Conservation (phyloP, 2,329 filamentous ascomycete species). For the Stachybotrys echinatus region DNA sequence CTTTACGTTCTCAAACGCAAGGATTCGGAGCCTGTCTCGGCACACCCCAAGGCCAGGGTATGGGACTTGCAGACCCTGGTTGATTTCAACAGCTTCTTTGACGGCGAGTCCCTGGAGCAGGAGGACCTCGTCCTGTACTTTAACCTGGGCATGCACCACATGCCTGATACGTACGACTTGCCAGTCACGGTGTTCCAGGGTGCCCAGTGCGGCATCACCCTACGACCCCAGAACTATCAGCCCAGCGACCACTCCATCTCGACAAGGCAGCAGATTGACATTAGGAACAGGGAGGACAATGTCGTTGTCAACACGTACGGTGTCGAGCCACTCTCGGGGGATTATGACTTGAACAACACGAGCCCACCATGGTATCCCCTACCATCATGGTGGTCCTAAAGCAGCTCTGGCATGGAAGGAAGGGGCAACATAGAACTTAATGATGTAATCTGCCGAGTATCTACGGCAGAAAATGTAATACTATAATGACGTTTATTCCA, state of each 20-base stretch:
- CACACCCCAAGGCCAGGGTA: constrained; percentile 35
- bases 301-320: constrained; percentile 2
- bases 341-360: constrained; percentile 2
- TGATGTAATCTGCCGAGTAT: too few relatives aligned
- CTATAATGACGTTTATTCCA: too few relatives aligned
- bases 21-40: constrained; percentile 41
- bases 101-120: constrained; percentile 29
- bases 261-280: constrained; percentile 5
- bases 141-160: constrained; percentile 52
- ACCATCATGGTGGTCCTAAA: too few relatives aligned
- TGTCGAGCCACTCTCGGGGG: neutral
- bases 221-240: constrained; percentile 5
- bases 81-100: constrained; percentile 43
- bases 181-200: constrained; percentile 1
- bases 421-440: too few relatives aligned
- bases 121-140: constrained; percentile 44
- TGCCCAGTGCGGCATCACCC: constrained; percentile 2
- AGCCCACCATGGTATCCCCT: constrained; percentile 3
- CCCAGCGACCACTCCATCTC: constrained; percentile 3
- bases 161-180: constrained; percentile 36
- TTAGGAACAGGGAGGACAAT: constrained; percentile 1
- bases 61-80: constrained; percentile 40
- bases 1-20: constrained; percentile 44
- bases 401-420: too few relatives aligned
- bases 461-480: too few relatives aligned